Base-by-base conservation (phyloP, 305 asterid genomes). In the Solanum aculeatissimum region DNA sequence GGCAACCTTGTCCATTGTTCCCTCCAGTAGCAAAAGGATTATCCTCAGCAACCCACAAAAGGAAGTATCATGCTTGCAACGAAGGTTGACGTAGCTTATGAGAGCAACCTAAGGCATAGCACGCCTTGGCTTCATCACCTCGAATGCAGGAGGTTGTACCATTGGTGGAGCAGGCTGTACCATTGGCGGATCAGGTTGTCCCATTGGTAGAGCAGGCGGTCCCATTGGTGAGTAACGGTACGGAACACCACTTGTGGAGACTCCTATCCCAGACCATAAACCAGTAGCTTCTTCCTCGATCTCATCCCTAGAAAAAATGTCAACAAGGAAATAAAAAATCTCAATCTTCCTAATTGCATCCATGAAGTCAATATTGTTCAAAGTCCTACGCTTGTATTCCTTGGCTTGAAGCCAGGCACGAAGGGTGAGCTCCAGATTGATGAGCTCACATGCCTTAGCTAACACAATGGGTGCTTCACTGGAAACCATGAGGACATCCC, bases 351-450 rank as follows among this genome's bases (percentile, higher is more conserved):
- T 60, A 60, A 60, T 15, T 35, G 13, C 18, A 4, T 8, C 5
- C 8, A 11, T 11, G 68, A 60, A 10, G 68, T 60, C 68, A 1
- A 1, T 12, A 16, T 60, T 60, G 11, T 60, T 4, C 92, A 95
- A 91, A 10, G 98, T 95, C 9, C 97, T 89, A 38, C 98, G 94
- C 93, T 93, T 94, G 92, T 93, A 92, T 90, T 93, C 96, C 94
- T 95, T 96, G 70, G 97, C 97, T 91, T 94, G 97, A 53, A 93
- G 90, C 99, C 99, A 95, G 13, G 98, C 92, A 45, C 97, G 92
- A 88, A 92, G 92, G 3, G 99, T 95, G 89, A 95, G 97, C 86
- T 95, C 99, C 29, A n/a, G 83, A n/a, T n/a, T n/a, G n/a, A n/a
- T n/a, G n/a, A n/a, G n/a, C n/a, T n/a, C n/a, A n/a, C n/a, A n/a